Conservation (phyloP, 1,284 basidiomycete species). For the Ceratobasidium sp. region DNA sequence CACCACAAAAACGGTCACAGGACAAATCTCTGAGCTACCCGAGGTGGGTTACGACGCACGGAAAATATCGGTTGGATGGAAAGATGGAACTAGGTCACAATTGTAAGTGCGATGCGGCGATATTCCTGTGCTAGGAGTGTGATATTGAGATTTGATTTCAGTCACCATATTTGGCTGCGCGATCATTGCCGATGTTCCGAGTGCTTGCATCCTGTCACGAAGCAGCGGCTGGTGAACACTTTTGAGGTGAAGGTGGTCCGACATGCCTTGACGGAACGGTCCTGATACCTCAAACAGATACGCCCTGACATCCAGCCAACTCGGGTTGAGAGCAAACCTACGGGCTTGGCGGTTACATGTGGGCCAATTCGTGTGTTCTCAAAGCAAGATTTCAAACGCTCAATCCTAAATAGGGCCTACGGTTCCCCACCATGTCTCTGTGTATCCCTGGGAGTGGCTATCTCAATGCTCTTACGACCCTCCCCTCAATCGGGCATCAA, state of each 20-base stretch:
- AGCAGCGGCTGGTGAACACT: slow-evolving; percentile 89
- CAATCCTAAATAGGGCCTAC: slow-evolving; percentile 64
- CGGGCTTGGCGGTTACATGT: slow-evolving; percentile 79
- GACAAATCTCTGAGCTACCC: slow-evolving; percentile 44
- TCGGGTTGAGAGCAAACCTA: slow-evolving; percentile 66
- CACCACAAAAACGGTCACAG: neutral
- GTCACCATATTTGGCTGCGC: slow-evolving; percentile 77
- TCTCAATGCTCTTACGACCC: slow-evolving; percentile 80
- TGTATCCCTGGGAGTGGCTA: slow-evolving; percentile 91
- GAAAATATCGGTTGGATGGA: slow-evolving; percentile 75
- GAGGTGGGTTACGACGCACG: slow-evolving; percentile 59
- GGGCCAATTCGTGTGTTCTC: slow-evolving; percentile 50
- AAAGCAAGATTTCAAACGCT: neutral
- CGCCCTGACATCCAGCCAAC: slow-evolving; percentile 76
- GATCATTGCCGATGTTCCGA: slow-evolving; percentile 91
- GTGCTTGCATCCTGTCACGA: slow-evolving; percentile 91
- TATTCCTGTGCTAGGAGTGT: neutral
- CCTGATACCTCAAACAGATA: slow-evolving; percentile 64
- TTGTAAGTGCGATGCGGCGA: slow-evolving; percentile 45
- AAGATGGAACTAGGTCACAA: slow-evolving; percentile 51
- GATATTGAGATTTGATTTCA: slow-evolving; percentile 51
- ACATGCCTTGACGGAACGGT: slow-evolving; percentile 17
- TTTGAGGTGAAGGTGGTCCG: slow-evolving; percentile 67
- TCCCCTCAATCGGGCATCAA: slow-evolving; percentile 51
- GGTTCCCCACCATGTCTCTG: slow-evolving; percentile 71